phyloP scores from a whole-genome alignment of 441 rosid genomes.

The Melastoma candidum region DNA sequence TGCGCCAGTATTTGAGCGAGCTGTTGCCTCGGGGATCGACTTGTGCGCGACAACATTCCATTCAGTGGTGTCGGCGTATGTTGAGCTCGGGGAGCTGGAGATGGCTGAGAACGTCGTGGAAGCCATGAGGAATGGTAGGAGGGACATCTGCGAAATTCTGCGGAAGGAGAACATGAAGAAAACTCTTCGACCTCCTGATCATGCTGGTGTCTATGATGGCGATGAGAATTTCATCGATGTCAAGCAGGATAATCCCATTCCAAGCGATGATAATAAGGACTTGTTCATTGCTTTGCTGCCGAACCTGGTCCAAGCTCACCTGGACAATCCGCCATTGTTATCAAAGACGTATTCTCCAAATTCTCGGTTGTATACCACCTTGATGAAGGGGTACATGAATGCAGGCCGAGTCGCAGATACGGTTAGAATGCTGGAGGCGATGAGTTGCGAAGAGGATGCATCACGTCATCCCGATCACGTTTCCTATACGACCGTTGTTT shows the following conservation, averaged over 20 bases:
- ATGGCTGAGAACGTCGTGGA: constrained; percentile 74
- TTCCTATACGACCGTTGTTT: constrained; percentile 79
- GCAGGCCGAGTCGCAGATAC: constrained; percentile 63
- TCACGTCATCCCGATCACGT: constrained; percentile 82
- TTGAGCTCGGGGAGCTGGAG: constrained; percentile 74
- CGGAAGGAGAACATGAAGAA: constrained; percentile 30
- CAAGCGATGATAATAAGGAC: constrained; percentile 9
- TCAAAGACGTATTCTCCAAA: constrained; percentile 55
- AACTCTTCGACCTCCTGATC: constrained; percentile 15
- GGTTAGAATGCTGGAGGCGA: constrained; percentile 77
- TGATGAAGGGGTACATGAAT: constrained; percentile 97
- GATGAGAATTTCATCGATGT: constrained; percentile 8
- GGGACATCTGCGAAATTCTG: constrained; percentile 75
- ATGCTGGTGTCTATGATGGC: constrained; percentile 10
- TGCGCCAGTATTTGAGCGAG: constrained; percentile 68
- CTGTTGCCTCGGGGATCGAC: constrained; percentile 39
- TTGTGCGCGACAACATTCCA: constrained; percentile 74
- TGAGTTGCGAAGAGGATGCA: constrained; percentile 57
- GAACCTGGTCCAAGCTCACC: constrained; percentile 28
- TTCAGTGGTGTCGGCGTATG: constrained; percentile 87
- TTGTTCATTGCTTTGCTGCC: constrained; percentile 70
- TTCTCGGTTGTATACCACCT: constrained; percentile 71
- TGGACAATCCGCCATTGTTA: constrained; percentile 51
- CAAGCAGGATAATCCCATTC: constrained; percentile 12
- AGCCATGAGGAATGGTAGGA: constrained; percentile 82